Base-by-base conservation (phyloP, 2,329 filamentous ascomycete genomes). In the Periconia macrospinosa region DNA sequence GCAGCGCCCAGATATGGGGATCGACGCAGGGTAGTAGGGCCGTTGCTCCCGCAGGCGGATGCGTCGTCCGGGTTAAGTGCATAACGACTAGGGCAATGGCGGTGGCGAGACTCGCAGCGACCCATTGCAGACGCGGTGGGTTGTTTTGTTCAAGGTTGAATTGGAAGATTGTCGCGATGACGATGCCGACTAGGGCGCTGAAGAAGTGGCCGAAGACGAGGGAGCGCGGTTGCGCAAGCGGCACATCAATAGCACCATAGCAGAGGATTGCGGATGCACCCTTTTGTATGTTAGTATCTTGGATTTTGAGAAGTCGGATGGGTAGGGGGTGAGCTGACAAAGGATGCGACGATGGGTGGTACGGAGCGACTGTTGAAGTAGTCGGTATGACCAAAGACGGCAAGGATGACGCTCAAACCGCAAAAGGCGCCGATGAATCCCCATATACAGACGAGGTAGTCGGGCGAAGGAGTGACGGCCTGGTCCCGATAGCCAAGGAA, bases 401-500 rank as follows among this genome's bases (percentile, higher is more conserved):
- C 75, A 14, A 71, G 68, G 2, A 78, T 68, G n/a, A 75, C 60
- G 30, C 72, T 69, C 27, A 80, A 64, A 6, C 76, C 76, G 10
- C 71, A 66, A 51, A 79, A 71, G 8, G 75, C 73, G n/a, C 75
- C 76, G 23, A 79, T 55, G 50, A 78, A 75, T 2, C 75, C 74
- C 61, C 75, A 75, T 8, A 75, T 54, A 56, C 72, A 78, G 42
- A 77, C 35, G 65, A 62, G n/a, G 69, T 61, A 57, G 55, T 59
- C 54, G 59, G 54, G 63, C 14, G 68, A 65, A 7, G 69, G 60
- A 33, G 66, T 51, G n/a, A 58, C 49, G 10, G 69, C 55, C 33
- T 67, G 57, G 15, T 65, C 60, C 27, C 77, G 69, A 49, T 77
- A 73, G 41, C 78, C 78, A 6, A 95, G 75, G 66, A 90, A 88